phyloP scores from a whole-genome alignment of 1,284 basidiomycete genomes.

The Fomitopsis pinicola region DNA sequence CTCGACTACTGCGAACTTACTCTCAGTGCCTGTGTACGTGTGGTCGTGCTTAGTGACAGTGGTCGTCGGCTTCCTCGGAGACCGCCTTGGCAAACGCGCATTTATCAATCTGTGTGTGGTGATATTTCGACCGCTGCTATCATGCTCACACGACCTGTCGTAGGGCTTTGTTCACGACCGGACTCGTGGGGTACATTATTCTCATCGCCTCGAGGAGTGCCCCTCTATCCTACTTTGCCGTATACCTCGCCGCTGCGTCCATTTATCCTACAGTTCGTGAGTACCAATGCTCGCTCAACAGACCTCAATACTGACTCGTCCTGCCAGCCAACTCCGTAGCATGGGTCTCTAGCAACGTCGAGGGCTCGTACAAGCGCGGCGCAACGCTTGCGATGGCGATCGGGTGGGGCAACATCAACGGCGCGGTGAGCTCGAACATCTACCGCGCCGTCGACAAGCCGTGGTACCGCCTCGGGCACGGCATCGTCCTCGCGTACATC shows the following conservation, averaged over 20 bases:
- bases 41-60: constrained; percentile 48
- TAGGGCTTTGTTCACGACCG: constrained; percentile 23
- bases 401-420: constrained; percentile 65
- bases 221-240: constrained; percentile 39
- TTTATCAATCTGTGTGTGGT: constrained; percentile 42
- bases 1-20: constrained; percentile 48
- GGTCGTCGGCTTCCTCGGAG: constrained; percentile 43
- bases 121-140: neutral
- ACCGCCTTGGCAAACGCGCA: constrained; percentile 40
- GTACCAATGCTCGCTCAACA: constrained; percentile 13
- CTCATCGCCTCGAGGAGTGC: constrained; percentile 42
- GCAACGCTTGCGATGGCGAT: constrained; percentile 70
- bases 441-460: constrained; percentile 65
- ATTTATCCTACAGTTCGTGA: constrained; percentile 46
- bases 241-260: constrained; percentile 45
- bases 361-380: constrained; percentile 70
- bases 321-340: constrained; percentile 45
- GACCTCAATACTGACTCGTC: neutral
- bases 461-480: constrained; percentile 67
- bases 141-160: constrained; percentile 5
- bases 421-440: constrained; percentile 67
- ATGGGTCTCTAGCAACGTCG: constrained; percentile 48
- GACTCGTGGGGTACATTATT: constrained; percentile 48
- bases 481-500: constrained; percentile 69
- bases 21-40: constrained; percentile 49